Evolutionary conservation across 1,284 basidiomycete species (phyloP).

Genomic region (Malassezia globosa): DNA sequence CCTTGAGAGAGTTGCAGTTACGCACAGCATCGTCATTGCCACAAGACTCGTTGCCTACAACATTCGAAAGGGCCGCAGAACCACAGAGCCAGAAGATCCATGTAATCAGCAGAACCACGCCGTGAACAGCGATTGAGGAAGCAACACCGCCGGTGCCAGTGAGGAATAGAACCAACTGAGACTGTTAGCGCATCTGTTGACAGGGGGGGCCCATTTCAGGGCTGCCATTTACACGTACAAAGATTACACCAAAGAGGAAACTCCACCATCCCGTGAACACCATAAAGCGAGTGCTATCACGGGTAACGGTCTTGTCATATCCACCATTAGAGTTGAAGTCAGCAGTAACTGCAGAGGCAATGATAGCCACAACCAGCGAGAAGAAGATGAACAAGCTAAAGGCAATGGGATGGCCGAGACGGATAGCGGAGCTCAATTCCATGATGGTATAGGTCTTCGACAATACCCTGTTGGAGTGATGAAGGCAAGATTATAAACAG

Average conservation of each 20-base stretch:
- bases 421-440: constrained; percentile 20
- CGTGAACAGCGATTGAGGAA: constrained; percentile 44
- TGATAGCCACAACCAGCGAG: constrained; percentile 40
- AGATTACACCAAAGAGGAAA: constrained; percentile 34
- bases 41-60: constrained; percentile 21
- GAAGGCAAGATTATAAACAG: constrained; percentile 6
- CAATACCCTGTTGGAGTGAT: constrained; percentile 2
- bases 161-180: constrained; percentile 38
- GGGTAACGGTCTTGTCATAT: constrained; percentile 10
- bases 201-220: neutral
- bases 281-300: constrained; percentile 33
- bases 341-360: constrained; percentile 32
- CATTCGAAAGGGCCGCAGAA: constrained; percentile 35
- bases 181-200: constrained; percentile 8
- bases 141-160: constrained; percentile 38
- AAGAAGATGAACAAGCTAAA: constrained; percentile 33
- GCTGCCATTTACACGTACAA: constrained; percentile 32
- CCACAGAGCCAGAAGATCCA: constrained; percentile 43
- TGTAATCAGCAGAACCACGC: constrained; percentile 33
- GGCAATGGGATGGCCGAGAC: constrained; percentile 39
- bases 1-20: constrained; percentile 39
- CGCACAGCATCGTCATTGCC: constrained; percentile 19
- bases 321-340: constrained; percentile 37
- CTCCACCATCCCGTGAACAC: constrained; percentile 44
- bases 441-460: constrained; percentile 5